Percentiles rank a stretch among this genome's conserved stretches.
Evolutionary conservation across 768 basidiomycete species (phyloP).

Genomic region (Clitopilus hobsonii): DNA sequence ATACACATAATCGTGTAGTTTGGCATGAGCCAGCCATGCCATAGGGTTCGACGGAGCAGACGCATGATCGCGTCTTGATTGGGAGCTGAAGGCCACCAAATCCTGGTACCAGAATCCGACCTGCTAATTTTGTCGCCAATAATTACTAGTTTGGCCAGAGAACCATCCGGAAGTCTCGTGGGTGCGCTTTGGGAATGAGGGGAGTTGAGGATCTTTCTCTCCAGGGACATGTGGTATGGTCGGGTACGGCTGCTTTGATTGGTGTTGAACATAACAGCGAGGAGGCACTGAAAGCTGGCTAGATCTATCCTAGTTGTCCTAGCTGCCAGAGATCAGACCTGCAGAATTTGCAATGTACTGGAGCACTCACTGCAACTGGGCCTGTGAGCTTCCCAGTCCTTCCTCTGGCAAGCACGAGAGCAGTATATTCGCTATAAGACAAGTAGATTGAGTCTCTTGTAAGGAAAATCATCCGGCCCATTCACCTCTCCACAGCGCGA

Average conservation of each 20-base stretch:
- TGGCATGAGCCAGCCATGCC: neutral
- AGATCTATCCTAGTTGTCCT: neutral
- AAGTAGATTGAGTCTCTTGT: neutral
- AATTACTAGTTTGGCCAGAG: neutral
- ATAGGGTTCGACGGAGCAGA: neutral
- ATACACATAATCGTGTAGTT: neutral
- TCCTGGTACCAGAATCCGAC: neutral
- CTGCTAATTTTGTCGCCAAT: neutral
- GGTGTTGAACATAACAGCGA: neutral
- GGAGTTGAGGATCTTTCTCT: neutral
- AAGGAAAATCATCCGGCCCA: neutral
- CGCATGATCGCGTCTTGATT: neutral
- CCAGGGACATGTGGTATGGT: neutral
- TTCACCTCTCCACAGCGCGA: neutral
- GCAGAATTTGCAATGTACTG: neutral
- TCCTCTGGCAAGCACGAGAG: neutral
- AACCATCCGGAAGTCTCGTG: neutral
- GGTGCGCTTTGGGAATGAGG: neutral
- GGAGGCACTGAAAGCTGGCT: neutral
- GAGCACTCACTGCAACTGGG: neutral
- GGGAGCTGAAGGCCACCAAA: neutral
- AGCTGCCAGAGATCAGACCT: neutral
- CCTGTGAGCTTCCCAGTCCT: neutral
- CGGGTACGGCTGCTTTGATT: neutral
- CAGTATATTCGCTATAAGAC: neutral